Evolutionary conservation across 176 grass and related monocot species (phyloP), one percentile per base, ranked within the genome.

Genomic region (Rhipidocladum racemiflorum): DNA sequence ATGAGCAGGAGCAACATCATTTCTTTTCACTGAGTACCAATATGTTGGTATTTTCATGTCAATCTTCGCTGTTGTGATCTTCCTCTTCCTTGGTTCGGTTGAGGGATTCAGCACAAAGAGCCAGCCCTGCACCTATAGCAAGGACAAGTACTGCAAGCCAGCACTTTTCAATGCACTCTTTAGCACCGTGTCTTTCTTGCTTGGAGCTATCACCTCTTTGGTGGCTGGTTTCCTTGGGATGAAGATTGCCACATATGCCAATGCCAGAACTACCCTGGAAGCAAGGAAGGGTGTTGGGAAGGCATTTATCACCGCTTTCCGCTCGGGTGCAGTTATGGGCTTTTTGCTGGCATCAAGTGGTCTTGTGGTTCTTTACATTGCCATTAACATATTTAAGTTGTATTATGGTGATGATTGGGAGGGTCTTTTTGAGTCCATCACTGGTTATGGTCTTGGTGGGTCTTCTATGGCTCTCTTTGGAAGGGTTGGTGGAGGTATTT

Each of bases 361-460:
- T 3, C 89, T 97, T 70, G 27, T 97, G 86, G 94, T 97, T 83
- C 91, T 97, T 72, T 97, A 93, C 81, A 97, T 93, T 51, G 65
- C 86, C 43, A 97, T 97, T 72, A 97, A 97, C 4, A 39, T 83
- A 75, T 93, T 97, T 8, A 93, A 91, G 77, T 11, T 97, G 83
- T 97, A 97, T 30, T 97, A 97, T 10, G 94, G 88, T 83, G 88
- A 97, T 64, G 94, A 97, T 70, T 97, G 88, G 91, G 94, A 97
- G 73, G 94, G 94, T 81, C 82, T 97, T 64, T 97, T 91, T 21
- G 94, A 93, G 91, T 88, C 88, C 36, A 97, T 97, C 85, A 97
- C 94, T 89, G 94, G 91, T 38, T 97, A 97, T 76, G 94, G 94
- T 13, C 94, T 97, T 87, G 94, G 94, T 80, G 94, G 94, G 7